These are phyloP conservation scores for Cystofilobasidium macerans DNA, from an alignment of 768 basidiomycete genomes.

Conservation along the genomic window DNA sequence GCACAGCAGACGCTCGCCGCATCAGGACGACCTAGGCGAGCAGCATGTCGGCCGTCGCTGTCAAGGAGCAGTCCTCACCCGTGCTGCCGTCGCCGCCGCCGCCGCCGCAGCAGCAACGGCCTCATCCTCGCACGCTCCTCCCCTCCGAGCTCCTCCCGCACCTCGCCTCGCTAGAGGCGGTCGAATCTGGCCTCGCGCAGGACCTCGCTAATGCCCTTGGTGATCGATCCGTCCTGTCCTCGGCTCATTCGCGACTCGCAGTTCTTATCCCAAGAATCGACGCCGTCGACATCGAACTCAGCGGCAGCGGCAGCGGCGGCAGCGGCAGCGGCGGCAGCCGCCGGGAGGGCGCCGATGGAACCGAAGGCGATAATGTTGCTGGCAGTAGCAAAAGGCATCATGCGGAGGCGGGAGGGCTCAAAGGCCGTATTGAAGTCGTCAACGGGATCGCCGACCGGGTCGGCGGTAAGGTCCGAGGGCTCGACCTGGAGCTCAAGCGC, in stretches of 20 bases:
- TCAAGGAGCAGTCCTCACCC: too few relatives aligned
- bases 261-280: constrained; percentile 20
- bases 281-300: constrained; percentile 17
- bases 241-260: constrained; percentile 10
- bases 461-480: constrained; percentile 72
- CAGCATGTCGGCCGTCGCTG: too few relatives aligned
- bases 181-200: constrained; percentile 20
- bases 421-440: constrained; percentile 36
- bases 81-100: background rate
- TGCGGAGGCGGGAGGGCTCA: constrained; percentile 33
- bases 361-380: background rate
- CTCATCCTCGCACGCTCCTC: constrained; percentile 15
- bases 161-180: constrained; percentile 16
- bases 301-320: constrained; percentile 1
- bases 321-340: background rate
- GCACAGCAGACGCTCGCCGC: too few relatives aligned
- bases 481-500: constrained; percentile 88
- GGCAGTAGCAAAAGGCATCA: too few relatives aligned
- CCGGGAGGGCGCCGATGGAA: background rate
- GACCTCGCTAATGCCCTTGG: constrained; percentile 13
- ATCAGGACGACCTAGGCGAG: too few relatives aligned
- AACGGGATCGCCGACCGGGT: constrained; percentile 54
- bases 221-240: constrained; percentile 8
- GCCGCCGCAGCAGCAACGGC: constrained; percentile 1
- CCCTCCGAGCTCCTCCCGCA: constrained; percentile 24